phyloP scores from a whole-genome alignment of 352 stramenopile species.

The Thraustochytrium sp. region DNA sequence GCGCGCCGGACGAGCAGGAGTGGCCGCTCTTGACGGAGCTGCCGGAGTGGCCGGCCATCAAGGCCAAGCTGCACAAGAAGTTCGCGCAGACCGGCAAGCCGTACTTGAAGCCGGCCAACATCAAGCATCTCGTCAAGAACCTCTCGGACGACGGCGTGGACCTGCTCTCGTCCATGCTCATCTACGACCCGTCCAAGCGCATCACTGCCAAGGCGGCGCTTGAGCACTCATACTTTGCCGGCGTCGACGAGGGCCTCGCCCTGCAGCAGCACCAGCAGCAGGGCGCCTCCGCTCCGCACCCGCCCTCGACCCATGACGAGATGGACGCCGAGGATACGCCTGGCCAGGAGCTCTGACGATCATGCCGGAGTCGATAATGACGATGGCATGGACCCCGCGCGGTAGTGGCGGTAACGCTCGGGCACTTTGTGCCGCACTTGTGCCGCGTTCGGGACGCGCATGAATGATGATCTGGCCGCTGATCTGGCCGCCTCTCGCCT shows the following conservation, averaged over 20 bases:
- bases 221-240: conserved; percentile 90
- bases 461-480: no score
- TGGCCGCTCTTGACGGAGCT: conserved; percentile 92
- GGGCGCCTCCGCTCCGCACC: no score
- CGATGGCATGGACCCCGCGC: no score
- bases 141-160: conserved; percentile 63
- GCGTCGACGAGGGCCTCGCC: background rate
- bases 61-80: conserved; percentile 19
- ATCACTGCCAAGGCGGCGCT: conserved; percentile 89
- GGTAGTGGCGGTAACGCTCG: no score
- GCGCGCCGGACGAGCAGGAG: conserved; percentile 85
- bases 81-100: background rate
- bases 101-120: background rate
- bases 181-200: conserved; percentile 73
- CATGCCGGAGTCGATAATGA: no score
- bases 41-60: conserved; percentile 88
- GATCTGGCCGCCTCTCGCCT: no score
- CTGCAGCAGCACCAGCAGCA: background rate
- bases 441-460: no score
- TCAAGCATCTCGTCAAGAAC: conserved; percentile 45
- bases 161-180: conserved; percentile 71
- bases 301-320: background rate
- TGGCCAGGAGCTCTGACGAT: background rate
- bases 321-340: background rate
- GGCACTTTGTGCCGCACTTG: no score